Conservation (phyloP, 345 rosid species). For the Stellera chamaejasme region DNA sequence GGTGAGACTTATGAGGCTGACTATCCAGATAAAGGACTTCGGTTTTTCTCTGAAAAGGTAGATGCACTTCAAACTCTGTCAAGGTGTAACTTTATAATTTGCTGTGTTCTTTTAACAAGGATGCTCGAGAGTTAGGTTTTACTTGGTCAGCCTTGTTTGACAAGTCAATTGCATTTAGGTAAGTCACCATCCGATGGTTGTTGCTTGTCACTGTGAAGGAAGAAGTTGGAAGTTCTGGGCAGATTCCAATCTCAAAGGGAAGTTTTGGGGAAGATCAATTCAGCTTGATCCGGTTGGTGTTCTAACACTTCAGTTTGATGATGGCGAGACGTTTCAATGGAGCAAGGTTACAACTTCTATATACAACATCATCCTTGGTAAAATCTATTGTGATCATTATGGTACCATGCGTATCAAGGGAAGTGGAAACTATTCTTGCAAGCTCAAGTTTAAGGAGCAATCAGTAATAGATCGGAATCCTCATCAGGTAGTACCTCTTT, state of each 20-base stretch:
- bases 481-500: conserved; percentile 59
- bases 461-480: conserved; percentile 97
- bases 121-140: too few species aligned
- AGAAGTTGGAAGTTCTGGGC: conserved; percentile 99
- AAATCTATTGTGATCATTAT: conserved; percentile 93
- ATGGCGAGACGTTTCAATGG: conserved; percentile 90
- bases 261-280: conserved; percentile 97
- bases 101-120: too few species aligned
- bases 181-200: conserved; percentile 96
- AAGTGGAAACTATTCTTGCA: conserved; percentile 75
- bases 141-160: conserved; percentile 6
- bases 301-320: conserved; percentile 79
- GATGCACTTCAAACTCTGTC: conserved; percentile 3
- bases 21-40: conserved; percentile 97
- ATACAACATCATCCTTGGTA: conserved; percentile 93
- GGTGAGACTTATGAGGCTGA: conserved; percentile 99
- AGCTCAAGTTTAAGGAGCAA: conserved; percentile 98
- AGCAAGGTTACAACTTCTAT: conserved; percentile 98
- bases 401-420: conserved; percentile 96
- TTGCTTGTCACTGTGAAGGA: conserved; percentile 99
- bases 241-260: conserved; percentile 95
- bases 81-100: too few species aligned
- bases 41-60: conserved; percentile 93
- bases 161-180: conserved; percentile 47
- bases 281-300: conserved; percentile 98